Evolutionary conservation across 371 early-diverging fungal species (phyloP), one percentile per base, ranked within the genome.

Genomic region (Blakeslea trispora): DNA sequence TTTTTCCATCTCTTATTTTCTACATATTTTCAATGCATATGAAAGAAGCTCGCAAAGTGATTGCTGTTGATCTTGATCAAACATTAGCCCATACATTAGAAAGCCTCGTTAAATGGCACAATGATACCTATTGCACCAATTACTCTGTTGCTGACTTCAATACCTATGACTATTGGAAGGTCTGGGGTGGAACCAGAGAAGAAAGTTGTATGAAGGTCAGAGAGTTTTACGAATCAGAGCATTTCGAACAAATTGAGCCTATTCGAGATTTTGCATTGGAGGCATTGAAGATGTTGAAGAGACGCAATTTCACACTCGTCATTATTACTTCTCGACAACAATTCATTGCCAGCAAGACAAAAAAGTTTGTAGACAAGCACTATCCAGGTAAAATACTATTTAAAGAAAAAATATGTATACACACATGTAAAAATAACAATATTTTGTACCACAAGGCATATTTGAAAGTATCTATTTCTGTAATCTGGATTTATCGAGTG

Each of bases 381-480:
- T 81, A 69, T 57, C 74, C 79, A 43, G 74, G 72, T 72, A 58
- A 57, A 35, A 31, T 19, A 41, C 45, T n/a, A 24, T 18, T 28
- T 55, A 46, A 17, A 14, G 13, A 37, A 23, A 8, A 37, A 21
- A 37, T 37, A 40, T n/a, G 32, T 17, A 2, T 46, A 28, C 7
- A n/a, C 24, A 22, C 17, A 39, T 39, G 14, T 44, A 11, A 43
- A 49, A 54, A 48, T 52, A 50, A 13, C n/a, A n/a, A n/a, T n/a
- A n/a, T n/a, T n/a, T n/a, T n/a, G n/a, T n/a, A n/a, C n/a, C n/a
- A n/a, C n/a, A 28, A 65, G 66, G 77, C 15, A 72, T 80, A 35
- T 81, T 81, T 62, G 81, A 78, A 40, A 74, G 77, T 21, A 78
- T 78, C 37, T 78, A 81, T 47, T 78, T 81, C 50, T 78, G 79